Conservation (phyloP, 257 asterid species). For the Galeopsis tetrahit region DNA sequence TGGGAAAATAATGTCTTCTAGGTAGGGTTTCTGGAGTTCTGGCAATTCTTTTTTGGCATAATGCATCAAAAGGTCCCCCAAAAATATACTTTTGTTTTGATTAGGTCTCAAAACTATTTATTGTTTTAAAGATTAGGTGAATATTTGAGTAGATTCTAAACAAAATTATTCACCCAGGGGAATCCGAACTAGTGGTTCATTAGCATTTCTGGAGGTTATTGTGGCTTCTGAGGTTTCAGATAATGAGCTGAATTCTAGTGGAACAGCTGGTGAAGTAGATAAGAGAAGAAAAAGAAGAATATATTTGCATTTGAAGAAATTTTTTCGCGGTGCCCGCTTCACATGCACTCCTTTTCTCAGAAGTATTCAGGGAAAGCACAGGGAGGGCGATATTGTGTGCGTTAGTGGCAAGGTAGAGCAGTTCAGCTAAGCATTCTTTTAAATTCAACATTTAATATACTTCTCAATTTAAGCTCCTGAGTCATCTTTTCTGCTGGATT, state of each 20-base stretch:
- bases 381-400: constrained; percentile 81
- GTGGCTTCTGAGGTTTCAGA: constrained; percentile 85
- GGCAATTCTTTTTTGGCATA: neutral
- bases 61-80: no score
- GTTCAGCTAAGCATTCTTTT: constrained; percentile 20
- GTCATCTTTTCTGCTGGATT: neutral
- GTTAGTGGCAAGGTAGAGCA: constrained; percentile 93
- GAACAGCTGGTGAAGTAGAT: constrained; percentile 47
- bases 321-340: constrained; percentile 93
- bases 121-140: neutral
- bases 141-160: constrained; percentile 13
- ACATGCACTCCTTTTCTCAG: constrained; percentile 76
- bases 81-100: no score
- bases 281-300: constrained; percentile 51
- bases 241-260: constrained; percentile 45
- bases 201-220: constrained; percentile 83
- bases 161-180: constrained; percentile 58
- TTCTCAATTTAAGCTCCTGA: constrained; percentile 2
- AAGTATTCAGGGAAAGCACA: constrained; percentile 81
- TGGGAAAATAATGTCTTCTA: constrained; percentile 80
- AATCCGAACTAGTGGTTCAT: constrained; percentile 73
- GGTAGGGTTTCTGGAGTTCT: constrained; percentile 43
- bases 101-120: no score
- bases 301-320: constrained; percentile 84
- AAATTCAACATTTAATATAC: neutral